Conservation (phyloP, 441 rosid species). For the Raphanus hybrid region DNA sequence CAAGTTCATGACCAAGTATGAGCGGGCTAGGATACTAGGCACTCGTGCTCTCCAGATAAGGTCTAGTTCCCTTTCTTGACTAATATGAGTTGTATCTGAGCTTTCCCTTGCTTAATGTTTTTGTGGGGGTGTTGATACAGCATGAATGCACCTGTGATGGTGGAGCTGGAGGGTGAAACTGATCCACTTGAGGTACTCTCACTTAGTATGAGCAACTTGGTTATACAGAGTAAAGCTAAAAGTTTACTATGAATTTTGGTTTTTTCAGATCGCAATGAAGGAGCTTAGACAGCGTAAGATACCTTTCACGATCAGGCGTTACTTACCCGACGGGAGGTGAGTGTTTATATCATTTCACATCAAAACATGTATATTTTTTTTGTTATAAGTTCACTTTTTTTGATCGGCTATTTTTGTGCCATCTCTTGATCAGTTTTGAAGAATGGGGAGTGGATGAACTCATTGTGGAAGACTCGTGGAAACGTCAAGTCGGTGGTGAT, state of each 20-base stretch:
- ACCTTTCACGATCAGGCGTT: conserved; percentile 24
- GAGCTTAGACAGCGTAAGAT: conserved; percentile 15
- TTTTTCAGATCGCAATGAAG: conserved; percentile 1
- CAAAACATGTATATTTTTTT: background rate
- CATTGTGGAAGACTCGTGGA: conserved; percentile 70
- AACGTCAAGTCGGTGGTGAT: background rate
- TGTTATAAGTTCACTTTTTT: background rate
- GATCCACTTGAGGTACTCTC: conserved; percentile 78
- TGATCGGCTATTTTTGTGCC: background rate
- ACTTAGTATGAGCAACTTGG: background rate
- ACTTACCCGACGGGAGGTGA: conserved; percentile 18
- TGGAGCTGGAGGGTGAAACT: conserved; percentile 90
- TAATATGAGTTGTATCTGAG: background rate
- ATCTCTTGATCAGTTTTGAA: conserved; percentile 56
- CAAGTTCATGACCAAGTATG: conserved; percentile 80
- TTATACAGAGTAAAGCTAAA: background rate
- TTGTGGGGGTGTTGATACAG: conserved; percentile 41
- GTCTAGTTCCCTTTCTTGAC: conserved; percentile 29
- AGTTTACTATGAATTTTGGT: background rate
- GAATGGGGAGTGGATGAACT: conserved; percentile 74
- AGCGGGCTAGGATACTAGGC: conserved; percentile 83
- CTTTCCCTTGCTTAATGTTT: background rate
- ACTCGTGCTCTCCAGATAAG: conserved; percentile 85
- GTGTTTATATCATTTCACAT: conserved; percentile 28
- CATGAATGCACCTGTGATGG: conserved; percentile 99